Base-by-base conservation (phyloP, 176 grass and related monocot species). In the Carex myosuroides region DNA sequence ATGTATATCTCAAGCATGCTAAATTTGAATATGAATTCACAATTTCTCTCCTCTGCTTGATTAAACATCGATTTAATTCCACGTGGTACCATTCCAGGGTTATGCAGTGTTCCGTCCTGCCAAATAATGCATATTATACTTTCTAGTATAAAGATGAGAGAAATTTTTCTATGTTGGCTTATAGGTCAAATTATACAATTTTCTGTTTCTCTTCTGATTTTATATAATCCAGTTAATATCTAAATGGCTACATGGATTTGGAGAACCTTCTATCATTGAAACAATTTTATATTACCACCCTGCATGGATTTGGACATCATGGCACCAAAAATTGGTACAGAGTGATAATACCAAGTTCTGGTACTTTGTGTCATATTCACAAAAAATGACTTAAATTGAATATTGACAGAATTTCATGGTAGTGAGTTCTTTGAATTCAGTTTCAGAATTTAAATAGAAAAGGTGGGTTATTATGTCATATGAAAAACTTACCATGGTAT, bases 1-100 rank as follows among this genome's bases (percentile, higher is more conserved):
- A 93, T 98, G 58, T 98, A 95, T 88, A 98, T 98, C 88, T 98
- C 95, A 3, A 98, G 93, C 95, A 98, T 98, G 57, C 95, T 98
- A 81, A 98, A 98, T 80, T 67, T 93, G 89, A 98, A 93, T 82
- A 89, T 72, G 85, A 95, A 90, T 73, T 64, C 84, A 70, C 60
- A 82, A 79, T 89, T 98, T 89, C 86, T 89, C 65, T 95, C 89
- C 80, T 84, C 86, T 85, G 91, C 87, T 90, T 85, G 89, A 44
- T 89, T 60, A 54, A 98, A 93, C 72, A 98, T 37, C 81, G 87
- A 81, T 85, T 91, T 88, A 85, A 98, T 92, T 48, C 92, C 95
- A 52, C 91, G 89, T 86, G 89, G 89, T 83, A 95, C 94, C 64
- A 95, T 70, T 85, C 93, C 95, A 60, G 83, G 61, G 81, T 95